Percentiles rank a stretch among this genome's conserved stretches.
Evolutionary conservation across 805 yeast species (phyloP).

Genomic region (Nakazawaea anatomiae): DNA sequence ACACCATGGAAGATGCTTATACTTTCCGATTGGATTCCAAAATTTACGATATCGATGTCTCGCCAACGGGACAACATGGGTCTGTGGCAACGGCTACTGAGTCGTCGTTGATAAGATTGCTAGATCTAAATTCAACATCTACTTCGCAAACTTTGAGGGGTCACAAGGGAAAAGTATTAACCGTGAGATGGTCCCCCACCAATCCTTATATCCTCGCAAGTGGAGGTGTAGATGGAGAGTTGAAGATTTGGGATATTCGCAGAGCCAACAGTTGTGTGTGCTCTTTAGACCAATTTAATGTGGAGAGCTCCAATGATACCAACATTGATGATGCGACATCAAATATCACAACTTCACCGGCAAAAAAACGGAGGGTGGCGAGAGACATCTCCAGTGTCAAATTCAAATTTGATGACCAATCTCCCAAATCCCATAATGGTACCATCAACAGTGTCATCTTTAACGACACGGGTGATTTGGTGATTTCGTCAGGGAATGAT

Average conservation of each 20-base stretch:
- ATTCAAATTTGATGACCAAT: conserved; percentile 2
- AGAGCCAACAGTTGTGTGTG: conserved; percentile 58
- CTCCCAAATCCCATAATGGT: conserved; percentile 63
- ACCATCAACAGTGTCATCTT: conserved; percentile 77
- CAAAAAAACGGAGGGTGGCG: conserved; percentile 8
- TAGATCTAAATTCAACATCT: conserved; percentile 71
- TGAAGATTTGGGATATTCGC: conserved; percentile 82
- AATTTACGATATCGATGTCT: conserved; percentile 63
- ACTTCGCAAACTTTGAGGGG: conserved; percentile 68
- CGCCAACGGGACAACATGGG: conserved; percentile 38
- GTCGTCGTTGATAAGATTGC: conserved; percentile 58
- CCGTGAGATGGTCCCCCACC: conserved; percentile 73
- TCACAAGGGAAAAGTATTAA: conserved; percentile 48
- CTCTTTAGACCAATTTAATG: conserved; percentile 45
- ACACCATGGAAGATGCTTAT: conserved; percentile 57
- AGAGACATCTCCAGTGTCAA: conserved; percentile 10
- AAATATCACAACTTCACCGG: conserved; percentile 19
- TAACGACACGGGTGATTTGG: conserved; percentile 57
- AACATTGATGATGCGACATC: conserved; percentile 14
- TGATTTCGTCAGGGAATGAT: conserved; percentile 72
- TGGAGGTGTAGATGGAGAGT: conserved; percentile 79
- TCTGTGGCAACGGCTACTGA: conserved; percentile 68
- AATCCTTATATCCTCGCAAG: conserved; percentile 58
- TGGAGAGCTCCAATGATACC: conserved; percentile 12
- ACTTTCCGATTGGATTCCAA: conserved; percentile 55